Conservation (phyloP, 805 yeast species). For the Saturnispora sekii region DNA sequence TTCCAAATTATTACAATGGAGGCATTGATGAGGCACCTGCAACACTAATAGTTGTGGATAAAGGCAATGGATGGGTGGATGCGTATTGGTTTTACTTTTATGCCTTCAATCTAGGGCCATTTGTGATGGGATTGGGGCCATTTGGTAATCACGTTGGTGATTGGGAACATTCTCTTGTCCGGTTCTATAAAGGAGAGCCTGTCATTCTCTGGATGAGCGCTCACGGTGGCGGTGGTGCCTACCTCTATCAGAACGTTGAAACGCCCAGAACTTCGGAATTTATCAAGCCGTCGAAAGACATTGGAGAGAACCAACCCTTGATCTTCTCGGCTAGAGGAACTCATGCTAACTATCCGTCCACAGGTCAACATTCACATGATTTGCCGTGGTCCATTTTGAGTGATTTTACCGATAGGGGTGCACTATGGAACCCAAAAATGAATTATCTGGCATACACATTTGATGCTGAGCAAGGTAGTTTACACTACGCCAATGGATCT, state of each 20-base stretch:
- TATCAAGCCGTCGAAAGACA: slow-evolving; percentile 15
- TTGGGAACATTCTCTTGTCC: slow-evolving; percentile 91
- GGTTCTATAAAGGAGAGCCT: slow-evolving; percentile 77
- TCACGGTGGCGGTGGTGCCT: slow-evolving; percentile 96
- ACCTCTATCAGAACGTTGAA: slow-evolving; percentile 66
- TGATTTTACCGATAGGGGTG: slow-evolving; percentile 93
- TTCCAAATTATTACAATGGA: slow-evolving; percentile 67
- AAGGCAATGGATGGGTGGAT: slow-evolving; percentile 91
- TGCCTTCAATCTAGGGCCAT: slow-evolving; percentile 90
- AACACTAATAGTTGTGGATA: slow-evolving; percentile 72
- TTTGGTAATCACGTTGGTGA: slow-evolving; percentile 97
- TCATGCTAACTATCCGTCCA: slow-evolving; percentile 94
- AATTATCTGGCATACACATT: slow-evolving; percentile 77
- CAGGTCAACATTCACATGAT: slow-evolving; percentile 94
- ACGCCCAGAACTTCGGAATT: slow-evolving; percentile 30
- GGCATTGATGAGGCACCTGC: slow-evolving; percentile 71
- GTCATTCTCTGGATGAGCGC: slow-evolving; percentile 92
- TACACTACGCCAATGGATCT: slow-evolving; percentile 38
- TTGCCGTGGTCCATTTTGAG: slow-evolving; percentile 83
- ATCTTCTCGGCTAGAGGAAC: slow-evolving; percentile 92
- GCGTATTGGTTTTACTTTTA: slow-evolving; percentile 96
- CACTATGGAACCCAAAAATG: slow-evolving; percentile 86
- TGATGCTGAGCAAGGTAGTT: slow-evolving; percentile 29
- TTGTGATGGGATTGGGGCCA: slow-evolving; percentile 96
- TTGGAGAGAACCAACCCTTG: slow-evolving; percentile 45